Evolutionary conservation across 257 asterid genomes (phyloP).

Genomic region (Fraxinus anomala): DNA sequence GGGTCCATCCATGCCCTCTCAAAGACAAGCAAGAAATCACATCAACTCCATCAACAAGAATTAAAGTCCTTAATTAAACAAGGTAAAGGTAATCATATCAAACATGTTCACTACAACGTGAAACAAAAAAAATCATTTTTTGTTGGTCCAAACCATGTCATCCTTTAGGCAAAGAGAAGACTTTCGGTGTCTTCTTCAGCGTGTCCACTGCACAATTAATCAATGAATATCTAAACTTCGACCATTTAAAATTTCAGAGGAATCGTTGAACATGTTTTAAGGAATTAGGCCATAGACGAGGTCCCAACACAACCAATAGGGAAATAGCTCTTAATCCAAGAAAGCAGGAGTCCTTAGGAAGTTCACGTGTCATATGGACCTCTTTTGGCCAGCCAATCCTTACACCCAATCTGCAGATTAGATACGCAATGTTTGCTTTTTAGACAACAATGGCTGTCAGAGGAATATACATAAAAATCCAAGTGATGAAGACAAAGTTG

Average conservation of each 20-base stretch:
- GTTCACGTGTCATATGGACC: conserved; percentile 67
- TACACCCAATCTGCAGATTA: conserved; percentile 57
- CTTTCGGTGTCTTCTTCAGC: background rate
- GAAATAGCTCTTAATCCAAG: conserved; percentile 12
- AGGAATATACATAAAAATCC: conserved; percentile 9
- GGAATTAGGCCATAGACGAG: conserved; percentile 18
- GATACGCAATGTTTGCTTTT: conserved; percentile 50
- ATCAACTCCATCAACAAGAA: conserved; percentile 21
- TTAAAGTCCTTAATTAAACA: background rate
- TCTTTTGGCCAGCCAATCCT: conserved; percentile 46
- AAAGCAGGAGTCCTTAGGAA: conserved; percentile 29
- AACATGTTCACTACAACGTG: background rate
- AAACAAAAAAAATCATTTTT: background rate
- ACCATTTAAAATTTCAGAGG: background rate
- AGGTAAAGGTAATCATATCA: conserved; percentile 1
- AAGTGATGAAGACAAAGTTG: background rate
- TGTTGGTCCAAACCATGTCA: background rate
- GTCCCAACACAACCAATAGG: conserved; percentile 45
- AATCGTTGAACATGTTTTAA: background rate
- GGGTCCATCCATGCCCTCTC: conserved; percentile 43
- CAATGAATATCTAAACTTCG: background rate
- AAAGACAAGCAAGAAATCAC: conserved; percentile 40
- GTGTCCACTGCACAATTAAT: background rate
- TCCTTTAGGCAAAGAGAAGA: background rate
- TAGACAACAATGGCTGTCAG: conserved; percentile 30